phyloP scores from a whole-genome alignment of 1,284 basidiomycete species.

The Sporisorium scitamineum region DNA sequence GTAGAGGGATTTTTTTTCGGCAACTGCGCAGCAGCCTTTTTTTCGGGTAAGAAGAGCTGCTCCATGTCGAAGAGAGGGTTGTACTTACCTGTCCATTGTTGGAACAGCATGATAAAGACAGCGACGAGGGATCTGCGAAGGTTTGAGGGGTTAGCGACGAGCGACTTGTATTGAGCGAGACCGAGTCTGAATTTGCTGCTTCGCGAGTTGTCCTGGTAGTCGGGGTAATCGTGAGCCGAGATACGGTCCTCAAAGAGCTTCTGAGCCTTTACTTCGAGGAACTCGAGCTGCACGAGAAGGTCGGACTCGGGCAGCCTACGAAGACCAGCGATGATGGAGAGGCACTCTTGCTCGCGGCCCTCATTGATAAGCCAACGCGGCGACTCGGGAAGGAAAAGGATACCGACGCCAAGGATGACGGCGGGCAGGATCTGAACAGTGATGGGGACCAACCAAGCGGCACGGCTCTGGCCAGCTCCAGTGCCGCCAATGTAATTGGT shows the following conservation, averaged over 20 bases:
- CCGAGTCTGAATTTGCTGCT: conserved; percentile 76
- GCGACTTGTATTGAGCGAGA: conserved; percentile 70
- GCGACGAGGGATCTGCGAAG: conserved; percentile 76
- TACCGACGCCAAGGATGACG: conserved; percentile 74
- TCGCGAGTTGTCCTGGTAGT: conserved; percentile 76
- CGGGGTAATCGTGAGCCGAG: conserved; percentile 70
- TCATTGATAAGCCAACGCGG: conserved; percentile 81
- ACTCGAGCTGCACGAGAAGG: conserved; percentile 81
- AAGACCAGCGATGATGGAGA: conserved; percentile 76
- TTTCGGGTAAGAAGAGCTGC: no score
- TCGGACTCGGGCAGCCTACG: conserved; percentile 75
- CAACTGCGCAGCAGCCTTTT: no score
- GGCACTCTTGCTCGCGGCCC: conserved; percentile 80
- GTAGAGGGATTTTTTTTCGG: no score
- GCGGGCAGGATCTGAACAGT: conserved; percentile 82
- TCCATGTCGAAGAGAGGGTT: no score
- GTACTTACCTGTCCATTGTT: conserved; percentile 69
- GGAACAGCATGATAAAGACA: conserved; percentile 80
- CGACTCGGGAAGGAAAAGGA: conserved; percentile 79
- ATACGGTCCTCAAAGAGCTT: conserved; percentile 51
- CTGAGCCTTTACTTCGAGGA: conserved; percentile 84
- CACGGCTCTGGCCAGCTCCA: conserved; percentile 75
- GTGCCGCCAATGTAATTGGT: conserved; percentile 74
- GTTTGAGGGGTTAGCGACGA: conserved; percentile 73
- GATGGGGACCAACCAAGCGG: conserved; percentile 82